Percentiles rank a stretch among this genome's conserved stretches.
phyloP scores from a whole-genome alignment of 2,329 filamentous ascomycete species.

The Paraconiothyrium brasiliense region DNA sequence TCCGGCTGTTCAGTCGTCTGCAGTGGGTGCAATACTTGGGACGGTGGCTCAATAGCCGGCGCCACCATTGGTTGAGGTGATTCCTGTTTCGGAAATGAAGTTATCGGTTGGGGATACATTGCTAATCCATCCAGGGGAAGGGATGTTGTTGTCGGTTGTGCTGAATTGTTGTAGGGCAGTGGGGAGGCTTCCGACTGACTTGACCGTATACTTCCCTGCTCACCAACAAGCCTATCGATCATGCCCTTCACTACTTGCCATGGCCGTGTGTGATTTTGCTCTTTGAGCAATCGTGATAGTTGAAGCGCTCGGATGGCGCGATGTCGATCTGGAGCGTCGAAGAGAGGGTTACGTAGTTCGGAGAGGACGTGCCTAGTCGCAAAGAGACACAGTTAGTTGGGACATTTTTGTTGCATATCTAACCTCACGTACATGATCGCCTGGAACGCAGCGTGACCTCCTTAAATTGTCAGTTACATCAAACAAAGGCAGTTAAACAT shows the following conservation, averaged over 20 bases:
- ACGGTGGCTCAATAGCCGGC: neutral
- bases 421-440: constrained; percentile 39
- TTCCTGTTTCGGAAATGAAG: neutral
- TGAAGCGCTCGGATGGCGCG: constrained; percentile 47
- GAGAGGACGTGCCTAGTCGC: constrained; percentile 43
- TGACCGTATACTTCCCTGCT: constrained; percentile 32
- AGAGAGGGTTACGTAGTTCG: constrained; percentile 49
- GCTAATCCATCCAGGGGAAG: neutral
- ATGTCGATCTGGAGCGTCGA: constrained; percentile 46
- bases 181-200: constrained; percentile 26
- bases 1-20: constrained; percentile 21
- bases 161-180: constrained; percentile 26
- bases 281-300: constrained; percentile 42
- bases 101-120: constrained; percentile 5
- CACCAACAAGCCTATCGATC: constrained; percentile 48
- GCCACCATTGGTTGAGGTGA: neutral
- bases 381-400: neutral
- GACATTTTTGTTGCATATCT: neutral
- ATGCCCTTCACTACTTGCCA: constrained; percentile 50
- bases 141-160: constrained; percentile 1
- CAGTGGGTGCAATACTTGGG: constrained; percentile 16
- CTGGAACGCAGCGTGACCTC: constrained; percentile 46
- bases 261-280: constrained; percentile 46
- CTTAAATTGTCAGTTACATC: constrained; percentile 27
- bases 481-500: neutral